Conservation (phyloP, 208 protist genomes). For the Tritrichomonas musculus region DNA sequence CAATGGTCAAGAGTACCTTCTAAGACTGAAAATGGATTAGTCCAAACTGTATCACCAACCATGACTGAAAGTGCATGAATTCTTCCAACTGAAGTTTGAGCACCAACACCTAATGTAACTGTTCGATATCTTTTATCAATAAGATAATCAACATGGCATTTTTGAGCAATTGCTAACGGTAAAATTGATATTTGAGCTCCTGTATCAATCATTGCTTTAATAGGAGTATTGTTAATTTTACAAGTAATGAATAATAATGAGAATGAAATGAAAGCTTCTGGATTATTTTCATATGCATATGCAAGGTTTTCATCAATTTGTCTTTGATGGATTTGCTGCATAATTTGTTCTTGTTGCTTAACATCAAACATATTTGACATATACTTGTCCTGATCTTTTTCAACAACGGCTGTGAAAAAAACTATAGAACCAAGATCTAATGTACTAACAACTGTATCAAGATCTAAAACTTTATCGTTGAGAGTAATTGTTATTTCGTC, state of each 20-base stretch:
- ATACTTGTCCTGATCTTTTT: neutral
- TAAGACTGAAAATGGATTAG: neutral
- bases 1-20: neutral
- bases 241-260: neutral
- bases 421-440: neutral
- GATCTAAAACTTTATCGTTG: neutral
- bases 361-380: neutral
- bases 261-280: neutral
- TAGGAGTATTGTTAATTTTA: neutral
- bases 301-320: neutral
- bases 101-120: neutral
- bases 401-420: neutral
- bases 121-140: neutral
- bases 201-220: neutral
- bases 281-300: neutral
- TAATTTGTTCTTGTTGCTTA: neutral
- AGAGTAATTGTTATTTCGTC: neutral
- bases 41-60: neutral
- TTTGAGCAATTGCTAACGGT: neutral
- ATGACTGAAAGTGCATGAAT: neutral
- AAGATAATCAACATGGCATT: neutral
- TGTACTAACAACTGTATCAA: neutral
- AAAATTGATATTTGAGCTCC: neutral
- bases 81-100: neutral
- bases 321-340: neutral